A percentile compares a stretch with the other conserved stretches of the same genome.
phyloP scores from a whole-genome alignment of 1,284 basidiomycete genomes.

The Leccinum fuscescens region DNA sequence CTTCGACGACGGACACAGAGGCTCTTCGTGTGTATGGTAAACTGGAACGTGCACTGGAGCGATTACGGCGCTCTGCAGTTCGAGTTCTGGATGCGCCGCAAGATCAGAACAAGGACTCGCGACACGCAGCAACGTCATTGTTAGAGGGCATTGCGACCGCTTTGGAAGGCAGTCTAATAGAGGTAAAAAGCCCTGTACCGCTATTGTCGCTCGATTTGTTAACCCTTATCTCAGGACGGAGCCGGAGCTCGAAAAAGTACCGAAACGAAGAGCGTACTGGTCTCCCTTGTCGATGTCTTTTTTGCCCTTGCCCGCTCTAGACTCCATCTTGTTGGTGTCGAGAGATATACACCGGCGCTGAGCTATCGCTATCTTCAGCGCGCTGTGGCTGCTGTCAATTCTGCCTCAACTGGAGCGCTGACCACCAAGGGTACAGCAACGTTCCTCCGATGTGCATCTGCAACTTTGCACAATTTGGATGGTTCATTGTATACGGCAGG shows the following conservation, averaged over 20 bases:
- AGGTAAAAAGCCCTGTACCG: slow-evolving; percentile 23
- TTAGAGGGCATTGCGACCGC: slow-evolving; percentile 24
- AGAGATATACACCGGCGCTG: slow-evolving; percentile 51
- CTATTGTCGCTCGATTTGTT: not conserved
- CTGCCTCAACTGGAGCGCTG: slow-evolving; percentile 5
- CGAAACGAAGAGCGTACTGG: slow-evolving; percentile 39
- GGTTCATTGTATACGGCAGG: slow-evolving; percentile 61
- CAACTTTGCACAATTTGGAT: slow-evolving; percentile 64
- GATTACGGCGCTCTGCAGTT: slow-evolving; percentile 49
- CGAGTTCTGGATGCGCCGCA: slow-evolving; percentile 42
- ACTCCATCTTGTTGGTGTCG: slow-evolving; percentile 45
- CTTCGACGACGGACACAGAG: slow-evolving; percentile 24
- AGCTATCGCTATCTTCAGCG: slow-evolving; percentile 42
- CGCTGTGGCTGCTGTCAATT: slow-evolving; percentile 39
- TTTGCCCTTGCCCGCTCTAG: slow-evolving; percentile 56
- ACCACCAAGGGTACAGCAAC: slow-evolving; percentile 42
- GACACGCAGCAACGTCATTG: slow-evolving; percentile 10
- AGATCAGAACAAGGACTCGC: slow-evolving; percentile 12
- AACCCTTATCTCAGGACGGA: slow-evolving; percentile 24
- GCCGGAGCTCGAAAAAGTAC: slow-evolving; percentile 9
- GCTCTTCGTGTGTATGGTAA: slow-evolving; percentile 44
- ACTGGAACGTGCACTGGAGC: slow-evolving; percentile 57
- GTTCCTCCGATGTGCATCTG: slow-evolving; percentile 63
- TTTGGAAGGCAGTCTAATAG: slow-evolving; percentile 23
- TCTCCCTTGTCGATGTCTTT: slow-evolving; percentile 56